Evolutionary conservation across 106 monocot genomes (phyloP), one percentile per base, ranked within the genome.

Genomic region (Alisma plantagoaquatica): DNA sequence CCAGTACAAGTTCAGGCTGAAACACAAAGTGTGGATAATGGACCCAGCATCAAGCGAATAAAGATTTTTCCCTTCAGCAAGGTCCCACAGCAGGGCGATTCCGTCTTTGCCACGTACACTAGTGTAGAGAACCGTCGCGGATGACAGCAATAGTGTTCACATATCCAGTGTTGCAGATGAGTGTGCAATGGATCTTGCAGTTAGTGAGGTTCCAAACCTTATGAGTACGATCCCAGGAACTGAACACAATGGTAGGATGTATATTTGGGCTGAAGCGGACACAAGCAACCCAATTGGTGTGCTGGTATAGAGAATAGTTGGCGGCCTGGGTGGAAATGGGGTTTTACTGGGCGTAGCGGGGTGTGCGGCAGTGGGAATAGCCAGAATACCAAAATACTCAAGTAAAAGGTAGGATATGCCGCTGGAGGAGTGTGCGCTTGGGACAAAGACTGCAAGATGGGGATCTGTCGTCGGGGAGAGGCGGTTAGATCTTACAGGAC

Each of bases 241-340:
- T 14, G 27, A n/a, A 52, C 24, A 52, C 28, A n/a, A 52, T 52
- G 14, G 28, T 29, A 2, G 51, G 51, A 5, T 15, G 1, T 2
- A 52, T 10, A 23, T 52, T 52, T 11, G 51, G 51, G 51, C 51
- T 52, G 51, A 52, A 52, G 27, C 51, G 28, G 27, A 52, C 28
- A 29, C 51, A 52, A 29, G 28, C 29, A 16, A 52, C 51, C 51
- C 28, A 29, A 16, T 27, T 52, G 26, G 51, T 52, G 51, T 52
- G 51, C n/a, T n/a, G n/a, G n/a, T n/a, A n/a, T n/a, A n/a, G n/a
- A n/a, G n/a, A n/a, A 16, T n/a, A 3, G 51, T 52, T 29, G 27
- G 27, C 51, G 28, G 27, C 51, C 51, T 52, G 51, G 28, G 29
- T 52, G 26, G 51, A n/a, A n/a, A n/a, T n/a, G n/a, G n/a, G n/a